These are phyloP conservation scores for Trichophyton schoenleinii DNA, from an alignment of 2,329 filamentous ascomycete species.

Conservation along the genomic window DNA sequence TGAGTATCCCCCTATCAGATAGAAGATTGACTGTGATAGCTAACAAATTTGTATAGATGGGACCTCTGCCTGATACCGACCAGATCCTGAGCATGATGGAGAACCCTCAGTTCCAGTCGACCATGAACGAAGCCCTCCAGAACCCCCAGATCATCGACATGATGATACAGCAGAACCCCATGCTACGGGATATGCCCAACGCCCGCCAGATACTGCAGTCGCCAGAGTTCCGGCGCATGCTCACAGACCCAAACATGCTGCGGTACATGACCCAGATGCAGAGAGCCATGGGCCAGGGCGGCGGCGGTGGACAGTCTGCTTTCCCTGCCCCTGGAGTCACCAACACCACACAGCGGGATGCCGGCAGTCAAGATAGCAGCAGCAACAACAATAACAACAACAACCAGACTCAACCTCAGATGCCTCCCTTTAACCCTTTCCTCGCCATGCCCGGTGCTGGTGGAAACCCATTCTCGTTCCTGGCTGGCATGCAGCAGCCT, in stretches of 20 bases:
- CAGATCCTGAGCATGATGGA: constrained; percentile 73
- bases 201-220: constrained; percentile 78
- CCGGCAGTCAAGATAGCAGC: constrained; percentile 20
- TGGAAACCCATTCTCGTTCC: constrained; percentile 29
- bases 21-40: not conserved
- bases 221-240: constrained; percentile 78
- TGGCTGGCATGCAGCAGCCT: constrained; percentile 29
- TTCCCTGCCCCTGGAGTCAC: constrained; percentile 90
- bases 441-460: constrained; percentile 11
- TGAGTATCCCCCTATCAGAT: constrained; percentile 39
- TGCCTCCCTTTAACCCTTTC: constrained; percentile 24
- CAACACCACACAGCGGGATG: constrained; percentile 57
- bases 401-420: constrained; percentile 18
- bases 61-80: constrained; percentile 69
- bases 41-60: constrained; percentile 52
- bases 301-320: constrained; percentile 35
- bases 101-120: constrained; percentile 73
- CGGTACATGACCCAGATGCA: constrained; percentile 74
- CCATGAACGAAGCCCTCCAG: constrained; percentile 87
- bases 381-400: constrained; percentile 17
- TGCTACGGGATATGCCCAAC: constrained; percentile 59
- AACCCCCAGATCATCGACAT: constrained; percentile 92
- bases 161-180: constrained; percentile 85
- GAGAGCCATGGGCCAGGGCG: constrained; percentile 41
- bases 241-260: constrained; percentile 80